These are phyloP conservation scores for Coniochaeta ligniaria DNA, from an alignment of 2,329 filamentous ascomycete genomes.

Conservation along the genomic window DNA sequence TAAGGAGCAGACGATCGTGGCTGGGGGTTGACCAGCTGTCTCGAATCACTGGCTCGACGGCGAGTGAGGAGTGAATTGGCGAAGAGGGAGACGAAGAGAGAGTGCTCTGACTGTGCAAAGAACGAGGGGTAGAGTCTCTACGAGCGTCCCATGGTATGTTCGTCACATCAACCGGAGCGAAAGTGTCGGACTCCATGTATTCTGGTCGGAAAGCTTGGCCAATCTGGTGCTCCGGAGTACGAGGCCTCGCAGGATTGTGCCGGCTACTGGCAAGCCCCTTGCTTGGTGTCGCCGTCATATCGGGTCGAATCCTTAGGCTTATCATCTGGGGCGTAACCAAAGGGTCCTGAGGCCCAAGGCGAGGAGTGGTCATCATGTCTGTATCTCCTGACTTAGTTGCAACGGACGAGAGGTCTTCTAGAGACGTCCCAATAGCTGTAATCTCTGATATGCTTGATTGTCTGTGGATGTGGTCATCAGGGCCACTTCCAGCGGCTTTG, in stretches of 20 bases:
- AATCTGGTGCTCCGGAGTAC: conserved; percentile 7
- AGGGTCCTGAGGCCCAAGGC: background rate
- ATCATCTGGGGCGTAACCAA: background rate
- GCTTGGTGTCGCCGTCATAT: background rate
- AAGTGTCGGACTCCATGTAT: conserved; percentile 8
- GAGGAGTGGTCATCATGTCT: background rate
- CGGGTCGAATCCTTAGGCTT: background rate
- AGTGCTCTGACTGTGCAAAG: conserved; percentile 25
- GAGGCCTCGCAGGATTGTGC: conserved; percentile 15
- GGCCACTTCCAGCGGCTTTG: background rate
- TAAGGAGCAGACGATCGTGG: conserved; percentile 4
- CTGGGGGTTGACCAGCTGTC: conserved; percentile 20
- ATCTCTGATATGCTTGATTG: background rate
- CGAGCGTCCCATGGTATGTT: conserved; percentile 22
- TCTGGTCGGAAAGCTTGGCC: background rate
- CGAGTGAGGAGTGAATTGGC: conserved; percentile 17
- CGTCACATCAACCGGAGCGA: conserved; percentile 18
- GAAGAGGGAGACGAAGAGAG: conserved; percentile 24
- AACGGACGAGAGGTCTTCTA: background rate
- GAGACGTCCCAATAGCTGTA: background rate
- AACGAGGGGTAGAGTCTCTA: conserved; percentile 23
- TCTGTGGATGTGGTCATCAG: background rate
- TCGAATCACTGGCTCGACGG: conserved; percentile 20
- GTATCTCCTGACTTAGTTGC: background rate
- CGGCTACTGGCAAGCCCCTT: conserved; percentile 19